A percentile compares a stretch with the other conserved stretches of the same genome.
phyloP scores from a whole-genome alignment of 1,284 basidiomycete species.

The Lignosus rhinocerotis region DNA sequence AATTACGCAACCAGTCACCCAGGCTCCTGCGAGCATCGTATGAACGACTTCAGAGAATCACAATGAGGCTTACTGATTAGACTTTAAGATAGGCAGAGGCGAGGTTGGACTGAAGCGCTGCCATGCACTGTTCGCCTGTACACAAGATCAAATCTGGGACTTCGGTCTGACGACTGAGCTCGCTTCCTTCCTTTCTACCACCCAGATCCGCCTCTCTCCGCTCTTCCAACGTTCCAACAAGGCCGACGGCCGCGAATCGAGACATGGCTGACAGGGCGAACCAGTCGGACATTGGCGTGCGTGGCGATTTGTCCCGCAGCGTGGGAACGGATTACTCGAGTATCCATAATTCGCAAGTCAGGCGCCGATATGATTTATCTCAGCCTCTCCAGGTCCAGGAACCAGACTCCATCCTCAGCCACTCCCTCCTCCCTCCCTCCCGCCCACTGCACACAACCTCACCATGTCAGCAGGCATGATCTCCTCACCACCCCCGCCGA shows the following conservation, averaged over 20 bases:
- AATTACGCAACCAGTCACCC: no score
- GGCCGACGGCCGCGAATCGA: not conserved
- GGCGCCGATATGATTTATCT: slow-evolving; percentile 5
- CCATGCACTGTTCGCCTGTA: no score
- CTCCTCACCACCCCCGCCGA: slow-evolving; percentile 14
- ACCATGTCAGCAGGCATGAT: slow-evolving; percentile 12
- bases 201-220: not conserved
- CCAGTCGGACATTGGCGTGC: not conserved
- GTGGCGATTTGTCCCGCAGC: no score
- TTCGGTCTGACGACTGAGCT: no score
- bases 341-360: slow-evolving; percentile 7
- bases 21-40: no score
- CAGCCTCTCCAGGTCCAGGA: not conserved
- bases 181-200: not conserved
- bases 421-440: not conserved
- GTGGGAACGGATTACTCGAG: slow-evolving; percentile 25
- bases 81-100: no score
- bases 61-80: no score
- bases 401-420: slow-evolving; percentile 2
- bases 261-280: not conserved
- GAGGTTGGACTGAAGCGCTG: no score
- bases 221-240: no score
- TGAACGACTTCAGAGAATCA: no score
- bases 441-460: not conserved
- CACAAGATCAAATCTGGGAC: no score